phyloP scores from a whole-genome alignment of 257 asterid genomes.

The Nicotiana tabacum region DNA sequence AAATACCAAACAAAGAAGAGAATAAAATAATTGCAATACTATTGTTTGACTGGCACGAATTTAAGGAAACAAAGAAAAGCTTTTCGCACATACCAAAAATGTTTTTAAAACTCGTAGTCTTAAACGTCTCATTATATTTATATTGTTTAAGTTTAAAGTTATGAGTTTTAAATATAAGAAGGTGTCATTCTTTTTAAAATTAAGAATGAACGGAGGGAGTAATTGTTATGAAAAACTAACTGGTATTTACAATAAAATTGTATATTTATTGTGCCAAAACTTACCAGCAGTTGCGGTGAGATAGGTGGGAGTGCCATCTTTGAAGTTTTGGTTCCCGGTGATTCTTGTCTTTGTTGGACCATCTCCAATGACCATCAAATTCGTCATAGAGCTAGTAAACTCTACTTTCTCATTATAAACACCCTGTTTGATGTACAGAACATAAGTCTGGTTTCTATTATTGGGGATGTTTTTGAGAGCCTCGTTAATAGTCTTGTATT shows the following conservation, averaged over 20 bases:
- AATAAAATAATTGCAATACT: not conserved
- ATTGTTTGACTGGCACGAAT: not conserved
- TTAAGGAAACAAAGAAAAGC: not conserved
- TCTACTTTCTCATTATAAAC: conserved; percentile 42
- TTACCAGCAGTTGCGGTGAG: conserved; percentile 51
- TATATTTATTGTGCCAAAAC: not conserved
- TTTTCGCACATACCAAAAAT: not conserved
- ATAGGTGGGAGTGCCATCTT: conserved; percentile 39
- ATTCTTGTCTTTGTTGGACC: conserved; percentile 61
- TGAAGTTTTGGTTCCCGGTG: conserved; percentile 36
- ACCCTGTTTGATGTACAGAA: conserved; percentile 52
- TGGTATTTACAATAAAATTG: not conserved
- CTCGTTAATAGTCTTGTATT: conserved; percentile 38
- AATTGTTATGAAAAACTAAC: not conserved
- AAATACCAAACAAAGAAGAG: not conserved
- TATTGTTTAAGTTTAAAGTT: not conserved
- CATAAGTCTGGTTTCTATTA: conserved; percentile 25
- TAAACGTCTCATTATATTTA: not conserved
- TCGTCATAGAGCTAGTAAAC: conserved; percentile 17
- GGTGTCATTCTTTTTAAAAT: not conserved
- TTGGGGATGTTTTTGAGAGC: conserved; percentile 41
- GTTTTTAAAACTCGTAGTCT: not conserved
- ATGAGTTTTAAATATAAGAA: not conserved
- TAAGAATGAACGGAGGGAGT: not conserved
- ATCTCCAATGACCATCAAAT: conserved; percentile 48